A percentile compares a stretch with the other conserved stretches of the same genome.
Evolutionary conservation across 2,329 filamentous ascomycete species (phyloP).

Genomic region (Colletotrichum phormii): DNA sequence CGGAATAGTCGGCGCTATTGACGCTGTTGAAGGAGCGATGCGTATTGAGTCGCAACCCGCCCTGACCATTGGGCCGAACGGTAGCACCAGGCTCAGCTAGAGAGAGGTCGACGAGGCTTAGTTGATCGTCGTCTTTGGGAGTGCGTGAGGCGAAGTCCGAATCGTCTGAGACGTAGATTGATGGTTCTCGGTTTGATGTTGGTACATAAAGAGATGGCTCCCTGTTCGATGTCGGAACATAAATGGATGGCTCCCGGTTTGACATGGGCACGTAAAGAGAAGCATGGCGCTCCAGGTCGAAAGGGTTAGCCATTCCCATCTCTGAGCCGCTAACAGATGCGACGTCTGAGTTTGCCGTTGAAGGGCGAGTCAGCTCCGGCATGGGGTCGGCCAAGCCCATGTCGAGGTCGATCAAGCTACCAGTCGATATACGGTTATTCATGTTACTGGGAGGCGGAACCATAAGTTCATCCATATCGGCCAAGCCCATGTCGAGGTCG

Average conservation of each 20-base stretch:
- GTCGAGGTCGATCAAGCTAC: constrained; percentile 66
- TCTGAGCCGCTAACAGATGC: constrained; percentile 68
- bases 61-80: constrained; percentile 21
- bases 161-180: constrained; percentile 71
- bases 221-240: constrained; percentile 59
- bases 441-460: constrained; percentile 46
- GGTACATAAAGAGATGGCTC: constrained; percentile 72
- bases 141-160: constrained; percentile 59
- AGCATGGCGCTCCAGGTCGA: constrained; percentile 72
- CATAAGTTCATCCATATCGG: constrained; percentile 54
- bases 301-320: constrained; percentile 66
- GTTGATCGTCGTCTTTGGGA: constrained; percentile 38
- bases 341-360: constrained; percentile 70
- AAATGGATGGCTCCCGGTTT: constrained; percentile 68
- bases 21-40: constrained; percentile 38
- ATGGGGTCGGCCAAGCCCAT: constrained; percentile 64
- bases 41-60: constrained; percentile 29
- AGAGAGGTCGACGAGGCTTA: constrained; percentile 47
- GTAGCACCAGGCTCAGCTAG: constrained; percentile 39
- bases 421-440: constrained; percentile 52
- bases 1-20: constrained; percentile 38
- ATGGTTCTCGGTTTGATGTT: constrained; percentile 60
- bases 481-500: constrained; percentile 45
- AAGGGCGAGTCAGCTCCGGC: constrained; percentile 64
- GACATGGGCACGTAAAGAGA: constrained; percentile 62